These are phyloP conservation scores for Kuraishia piskuri DNA, from an alignment of 805 yeast genomes.

Conservation along the genomic window DNA sequence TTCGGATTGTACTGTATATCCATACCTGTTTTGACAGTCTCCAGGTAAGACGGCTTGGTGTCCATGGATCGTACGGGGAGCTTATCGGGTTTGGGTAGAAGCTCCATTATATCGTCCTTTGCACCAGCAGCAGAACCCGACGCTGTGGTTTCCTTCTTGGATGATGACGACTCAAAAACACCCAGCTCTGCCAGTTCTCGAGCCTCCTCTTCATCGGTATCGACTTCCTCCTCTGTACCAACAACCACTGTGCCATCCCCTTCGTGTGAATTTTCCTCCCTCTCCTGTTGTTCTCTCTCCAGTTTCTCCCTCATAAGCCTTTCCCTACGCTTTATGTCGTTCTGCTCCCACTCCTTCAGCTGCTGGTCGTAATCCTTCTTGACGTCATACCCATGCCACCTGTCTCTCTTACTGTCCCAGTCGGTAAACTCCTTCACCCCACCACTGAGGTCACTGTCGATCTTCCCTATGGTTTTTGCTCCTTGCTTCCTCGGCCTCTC, in stretches of 20 bases:
- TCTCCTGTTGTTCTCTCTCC: slow-evolving; percentile 4
- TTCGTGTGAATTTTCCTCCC: neutral
- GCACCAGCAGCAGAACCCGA: slow-evolving; percentile 1
- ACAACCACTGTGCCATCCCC: slow-evolving; percentile 7
- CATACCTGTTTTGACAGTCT: slow-evolving; percentile 35
- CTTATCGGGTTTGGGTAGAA: slow-evolving; percentile 12
- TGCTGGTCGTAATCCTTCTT: slow-evolving; percentile 47
- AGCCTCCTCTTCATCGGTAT: slow-evolving; percentile 33
- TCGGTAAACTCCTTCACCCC: slow-evolving; percentile 24
- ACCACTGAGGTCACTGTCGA: slow-evolving; percentile 5
- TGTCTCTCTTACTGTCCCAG: slow-evolving; percentile 68
- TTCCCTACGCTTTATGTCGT: slow-evolving; percentile 18
- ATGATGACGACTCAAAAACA: neutral
- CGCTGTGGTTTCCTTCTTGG: slow-evolving; percentile 2
- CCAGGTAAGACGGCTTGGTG: slow-evolving; percentile 66
- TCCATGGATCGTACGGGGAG: slow-evolving; percentile 54
- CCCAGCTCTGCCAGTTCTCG: slow-evolving; percentile 33
- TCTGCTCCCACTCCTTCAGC: slow-evolving; percentile 34
- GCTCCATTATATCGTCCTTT: slow-evolving; percentile 4
- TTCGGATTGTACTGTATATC: slow-evolving; percentile 46
- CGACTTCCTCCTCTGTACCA: slow-evolving; percentile 8
- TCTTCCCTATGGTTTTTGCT: slow-evolving; percentile 6
- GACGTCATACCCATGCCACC: slow-evolving; percentile 75
- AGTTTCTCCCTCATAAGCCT: slow-evolving; percentile 8
- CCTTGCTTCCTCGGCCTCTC: slow-evolving; percentile 41